Conservation (phyloP, 2,329 filamentous ascomycete genomes). For the Arthrinium phaeospermum region DNA sequence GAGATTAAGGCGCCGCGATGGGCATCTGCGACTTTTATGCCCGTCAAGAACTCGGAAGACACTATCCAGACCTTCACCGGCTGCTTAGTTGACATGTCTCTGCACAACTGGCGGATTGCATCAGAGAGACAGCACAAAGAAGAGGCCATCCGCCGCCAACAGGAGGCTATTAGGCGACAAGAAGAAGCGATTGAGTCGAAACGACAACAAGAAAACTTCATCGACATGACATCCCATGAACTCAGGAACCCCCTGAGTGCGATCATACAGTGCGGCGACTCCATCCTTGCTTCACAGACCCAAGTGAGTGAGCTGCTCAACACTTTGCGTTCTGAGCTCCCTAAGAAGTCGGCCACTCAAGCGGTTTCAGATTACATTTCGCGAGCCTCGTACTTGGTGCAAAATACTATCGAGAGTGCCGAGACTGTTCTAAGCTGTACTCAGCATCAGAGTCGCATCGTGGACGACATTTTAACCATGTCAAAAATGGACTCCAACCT, state of each 20-base stretch:
- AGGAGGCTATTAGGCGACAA: conserved; percentile 43
- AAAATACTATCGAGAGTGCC: conserved; percentile 83
- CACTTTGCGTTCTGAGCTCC: background rate
- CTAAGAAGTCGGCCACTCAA: conserved; percentile 7
- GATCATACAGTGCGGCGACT: conserved; percentile 76
- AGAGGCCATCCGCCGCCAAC: conserved; percentile 45
- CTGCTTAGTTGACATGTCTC: conserved; percentile 54
- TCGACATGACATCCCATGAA: conserved; percentile 77
- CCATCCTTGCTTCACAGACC: conserved; percentile 61
- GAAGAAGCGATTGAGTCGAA: conserved; percentile 64
- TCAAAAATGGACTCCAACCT: conserved; percentile 74
- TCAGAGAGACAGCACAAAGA: conserved; percentile 43
- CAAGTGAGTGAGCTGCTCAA: conserved; percentile 47
- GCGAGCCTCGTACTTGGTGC: conserved; percentile 69
- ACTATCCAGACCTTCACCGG: conserved; percentile 55
- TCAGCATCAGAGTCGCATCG: conserved; percentile 75
- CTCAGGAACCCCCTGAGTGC: conserved; percentile 77
- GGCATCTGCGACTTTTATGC: conserved; percentile 57
- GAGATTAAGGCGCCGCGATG: conserved; percentile 51
- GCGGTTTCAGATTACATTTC: conserved; percentile 20
- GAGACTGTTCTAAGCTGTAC: conserved; percentile 78
- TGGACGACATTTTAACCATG: conserved; percentile 69
- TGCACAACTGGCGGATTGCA: conserved; percentile 58
- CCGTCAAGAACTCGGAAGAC: conserved; percentile 53
- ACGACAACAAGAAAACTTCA: conserved; percentile 79